Percentiles rank a stretch among this genome's conserved stretches.
Conservation (phyloP, 2,329 filamentous ascomycete species). For the Drechslerella coelobrocha region DNA sequence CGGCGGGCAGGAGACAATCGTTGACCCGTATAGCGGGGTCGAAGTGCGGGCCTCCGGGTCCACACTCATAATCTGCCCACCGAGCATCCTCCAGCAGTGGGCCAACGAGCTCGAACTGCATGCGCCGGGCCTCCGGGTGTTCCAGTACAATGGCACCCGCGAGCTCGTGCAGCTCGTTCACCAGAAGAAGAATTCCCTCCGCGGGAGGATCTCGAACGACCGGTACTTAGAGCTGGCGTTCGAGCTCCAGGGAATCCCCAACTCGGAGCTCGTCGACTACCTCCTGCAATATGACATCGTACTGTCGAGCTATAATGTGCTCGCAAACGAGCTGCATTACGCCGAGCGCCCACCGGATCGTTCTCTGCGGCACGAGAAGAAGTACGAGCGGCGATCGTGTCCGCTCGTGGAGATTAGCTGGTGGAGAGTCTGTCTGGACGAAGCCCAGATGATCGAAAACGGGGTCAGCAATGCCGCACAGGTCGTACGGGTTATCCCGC, state of each 20-base stretch:
- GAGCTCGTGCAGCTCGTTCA: conserved; percentile 35
- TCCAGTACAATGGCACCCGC: conserved; percentile 64
- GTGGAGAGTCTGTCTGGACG: conserved; percentile 83
- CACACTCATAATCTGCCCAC: conserved; percentile 66
- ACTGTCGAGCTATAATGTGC: conserved; percentile 71
- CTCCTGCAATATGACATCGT: conserved; percentile 67
- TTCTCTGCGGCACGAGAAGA: conserved; percentile 67
- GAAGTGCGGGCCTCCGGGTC: conserved; percentile 63
- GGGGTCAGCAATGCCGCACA: conserved; percentile 82
- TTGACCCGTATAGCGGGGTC: conserved; percentile 59
- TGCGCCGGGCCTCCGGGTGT: conserved; percentile 65
- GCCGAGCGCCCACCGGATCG: conserved; percentile 74
- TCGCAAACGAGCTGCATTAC: conserved; percentile 82
- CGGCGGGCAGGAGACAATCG: conserved; percentile 20
- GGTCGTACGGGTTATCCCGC: conserved; percentile 79
- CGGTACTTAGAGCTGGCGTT: conserved; percentile 50
- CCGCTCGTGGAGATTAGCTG: conserved; percentile 81
- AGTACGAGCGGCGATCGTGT: conserved; percentile 71
- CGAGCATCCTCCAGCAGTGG: conserved; percentile 67
- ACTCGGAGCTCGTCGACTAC: conserved; percentile 59
- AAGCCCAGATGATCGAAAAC: conserved; percentile 91
- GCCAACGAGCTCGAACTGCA: conserved; percentile 67
- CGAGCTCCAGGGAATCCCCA: conserved; percentile 55
- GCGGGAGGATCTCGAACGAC: conserved; percentile 53
- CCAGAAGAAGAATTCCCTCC: conserved; percentile 53